Percentiles rank a stretch among this genome's conserved stretches.
Conservation (phyloP, 2,329 filamentous ascomycete genomes). For the Cladophialophora exuberans region DNA sequence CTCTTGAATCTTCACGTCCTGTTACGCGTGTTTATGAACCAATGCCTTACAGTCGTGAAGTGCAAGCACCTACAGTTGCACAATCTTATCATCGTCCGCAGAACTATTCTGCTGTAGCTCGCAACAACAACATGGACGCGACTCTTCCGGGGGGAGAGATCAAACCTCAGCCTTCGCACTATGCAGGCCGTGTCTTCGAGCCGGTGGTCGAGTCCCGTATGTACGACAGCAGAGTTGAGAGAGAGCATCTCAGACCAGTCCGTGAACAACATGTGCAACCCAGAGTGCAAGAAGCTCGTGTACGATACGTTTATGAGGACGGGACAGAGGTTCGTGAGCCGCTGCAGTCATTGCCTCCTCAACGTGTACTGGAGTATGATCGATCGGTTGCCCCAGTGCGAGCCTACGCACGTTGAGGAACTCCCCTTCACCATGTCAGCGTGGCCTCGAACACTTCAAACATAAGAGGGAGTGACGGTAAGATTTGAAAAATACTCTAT, state of each 20-base stretch:
- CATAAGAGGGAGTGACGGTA: conserved; percentile 8
- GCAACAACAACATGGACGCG: conserved; percentile 1
- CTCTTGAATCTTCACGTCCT: conserved; percentile 9
- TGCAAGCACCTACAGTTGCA: conserved; percentile 4
- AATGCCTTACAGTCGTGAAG: conserved; percentile 7
- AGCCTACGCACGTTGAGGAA: conserved; percentile 10
- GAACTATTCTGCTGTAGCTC: background rate
- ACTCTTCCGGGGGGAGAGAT: conserved; percentile 3
- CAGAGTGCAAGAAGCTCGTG: conserved; percentile 12
- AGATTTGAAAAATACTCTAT: conserved; percentile 2
- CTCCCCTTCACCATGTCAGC: background rate
- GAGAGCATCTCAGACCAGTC: conserved; percentile 9
- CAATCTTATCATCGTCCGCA: conserved; percentile 6
- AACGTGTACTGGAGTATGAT: conserved; percentile 22
- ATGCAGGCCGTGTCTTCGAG: conserved; percentile 16
- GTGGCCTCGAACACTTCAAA: background rate
- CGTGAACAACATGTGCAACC: conserved; percentile 20
- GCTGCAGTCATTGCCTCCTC: conserved; percentile 12
- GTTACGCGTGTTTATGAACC: conserved; percentile 5
- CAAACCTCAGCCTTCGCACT: conserved; percentile 3
- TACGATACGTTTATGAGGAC: conserved; percentile 15
- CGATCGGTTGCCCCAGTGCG: conserved; percentile 3
- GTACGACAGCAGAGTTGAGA: conserved; percentile 14
- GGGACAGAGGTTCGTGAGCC: conserved; percentile 14
- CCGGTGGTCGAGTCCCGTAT: conserved; percentile 10